Percentiles rank a stretch among this genome's conserved stretches.
phyloP scores from a whole-genome alignment of 805 yeast species.

The Metschnikowia continentalis region DNA sequence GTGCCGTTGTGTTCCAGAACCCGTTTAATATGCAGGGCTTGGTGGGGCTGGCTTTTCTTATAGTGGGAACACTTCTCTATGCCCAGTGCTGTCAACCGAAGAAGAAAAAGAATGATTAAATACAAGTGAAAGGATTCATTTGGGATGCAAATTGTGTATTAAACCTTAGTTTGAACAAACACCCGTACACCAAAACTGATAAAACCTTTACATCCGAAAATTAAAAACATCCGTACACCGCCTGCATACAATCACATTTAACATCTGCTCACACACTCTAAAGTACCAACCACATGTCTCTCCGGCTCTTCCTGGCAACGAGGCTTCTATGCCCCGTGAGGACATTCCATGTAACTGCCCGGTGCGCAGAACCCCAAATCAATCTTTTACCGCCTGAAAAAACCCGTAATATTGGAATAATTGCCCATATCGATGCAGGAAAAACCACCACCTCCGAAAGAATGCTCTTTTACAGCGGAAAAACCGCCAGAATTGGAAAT shows the following conservation, averaged over 20 bases:
- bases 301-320: not conserved
- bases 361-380: conserved; percentile 14
- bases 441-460: conserved; percentile 97
- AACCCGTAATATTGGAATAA: conserved; percentile 86
- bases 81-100: not conserved
- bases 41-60: conserved; percentile 49
- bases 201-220: too few species aligned
- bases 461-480: conserved; percentile 86
- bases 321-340: not conserved
- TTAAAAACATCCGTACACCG: not conserved
- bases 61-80: conserved; percentile 53
- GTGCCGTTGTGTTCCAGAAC: conserved; percentile 51
- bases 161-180: too few species aligned
- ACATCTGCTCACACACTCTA: too few species aligned
- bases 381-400: conserved; percentile 29
- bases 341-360: not conserved
- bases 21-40: conserved; percentile 33
- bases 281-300: not conserved
- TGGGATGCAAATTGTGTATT: too few species aligned
- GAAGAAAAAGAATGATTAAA: not conserved
- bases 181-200: too few species aligned
- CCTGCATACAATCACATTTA: not conserved
- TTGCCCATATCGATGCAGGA: conserved; percentile 99
- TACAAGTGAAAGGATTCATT: too few species aligned
- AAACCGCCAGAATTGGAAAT: conserved; percentile 76